Evolutionary conservation across 306 rosid genomes (phyloP).

Genomic region (Geum urbanum): DNA sequence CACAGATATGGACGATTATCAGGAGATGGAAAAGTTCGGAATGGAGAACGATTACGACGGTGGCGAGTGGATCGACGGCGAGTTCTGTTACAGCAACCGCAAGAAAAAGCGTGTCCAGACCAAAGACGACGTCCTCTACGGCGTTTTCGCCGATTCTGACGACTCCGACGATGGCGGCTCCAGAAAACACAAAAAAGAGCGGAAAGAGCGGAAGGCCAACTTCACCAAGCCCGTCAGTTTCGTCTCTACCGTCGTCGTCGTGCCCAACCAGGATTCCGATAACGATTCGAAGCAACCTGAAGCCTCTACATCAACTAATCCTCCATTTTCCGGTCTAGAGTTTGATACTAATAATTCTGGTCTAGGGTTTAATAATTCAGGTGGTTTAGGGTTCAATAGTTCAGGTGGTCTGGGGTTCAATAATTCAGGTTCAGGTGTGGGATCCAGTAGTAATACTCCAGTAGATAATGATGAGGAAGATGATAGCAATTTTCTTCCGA

Average conservation of each 20-base stretch:
- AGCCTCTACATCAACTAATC: slow-evolving; percentile 28
- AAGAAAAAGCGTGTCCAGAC: slow-evolving; percentile 68
- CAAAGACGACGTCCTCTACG: slow-evolving; percentile 68
- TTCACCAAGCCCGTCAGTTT: slow-evolving; percentile 78
- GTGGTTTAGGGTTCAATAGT: slow-evolving; percentile 38
- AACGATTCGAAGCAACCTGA: slow-evolving; percentile 32
- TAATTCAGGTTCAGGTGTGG: slow-evolving; percentile 28
- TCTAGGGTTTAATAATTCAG: slow-evolving; percentile 36
- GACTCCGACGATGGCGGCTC: slow-evolving; percentile 34
- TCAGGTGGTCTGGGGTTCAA: slow-evolving; percentile 37
- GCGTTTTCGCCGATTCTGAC: slow-evolving; percentile 57
- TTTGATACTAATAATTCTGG: slow-evolving; percentile 26
- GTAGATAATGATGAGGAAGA: slow-evolving; percentile 29
- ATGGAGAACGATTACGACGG: slow-evolving; percentile 81
- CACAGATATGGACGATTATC: slow-evolving; percentile 62
- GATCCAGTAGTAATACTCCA: slow-evolving; percentile 26
- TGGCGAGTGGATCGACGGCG: slow-evolving; percentile 65
- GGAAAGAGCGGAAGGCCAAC: slow-evolving; percentile 45
- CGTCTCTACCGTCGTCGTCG: slow-evolving; percentile 63
- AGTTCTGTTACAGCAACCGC: slow-evolving; percentile 58
- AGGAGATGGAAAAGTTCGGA: slow-evolving; percentile 81
- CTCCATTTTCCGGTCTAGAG: slow-evolving; percentile 52
- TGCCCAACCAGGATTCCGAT: slow-evolving; percentile 62
- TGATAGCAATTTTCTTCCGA: slow-evolving; percentile 44
- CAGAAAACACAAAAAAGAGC: slow-evolving; percentile 62